Evolutionary conservation across 495 filamentous ascomycete species (phyloP).

Genomic region (Aspergillus sparsus): DNA sequence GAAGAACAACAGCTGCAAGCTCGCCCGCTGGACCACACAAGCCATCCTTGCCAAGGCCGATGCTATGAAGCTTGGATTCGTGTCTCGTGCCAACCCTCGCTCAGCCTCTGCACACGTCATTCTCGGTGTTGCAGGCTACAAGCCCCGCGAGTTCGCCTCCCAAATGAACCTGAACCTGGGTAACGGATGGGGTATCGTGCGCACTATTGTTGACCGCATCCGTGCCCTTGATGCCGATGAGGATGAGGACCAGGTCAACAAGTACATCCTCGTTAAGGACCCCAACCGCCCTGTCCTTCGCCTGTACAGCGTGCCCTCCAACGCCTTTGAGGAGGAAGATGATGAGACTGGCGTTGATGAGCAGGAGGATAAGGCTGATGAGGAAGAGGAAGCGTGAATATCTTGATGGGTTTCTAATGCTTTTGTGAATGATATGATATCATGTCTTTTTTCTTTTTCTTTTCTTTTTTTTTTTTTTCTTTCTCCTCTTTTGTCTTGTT

Average conservation of each 20-base stretch:
- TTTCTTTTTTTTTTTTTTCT: constrained; percentile 17
- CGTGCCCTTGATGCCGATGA: constrained; percentile 63
- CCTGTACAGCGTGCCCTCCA: constrained; percentile 84
- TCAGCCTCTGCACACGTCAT: constrained; percentile 86
- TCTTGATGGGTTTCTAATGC: constrained; percentile 15
- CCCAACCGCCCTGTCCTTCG: constrained; percentile 93
- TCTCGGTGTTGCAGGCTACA: constrained; percentile 94
- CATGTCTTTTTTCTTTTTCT: constrained; percentile 13
- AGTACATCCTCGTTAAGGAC: constrained; percentile 77
- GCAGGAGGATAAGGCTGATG: constrained; percentile 34
- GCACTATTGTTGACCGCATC: constrained; percentile 91
- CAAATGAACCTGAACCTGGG: constrained; percentile 97
- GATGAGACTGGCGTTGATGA: constrained; percentile 50
- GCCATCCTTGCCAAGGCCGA: constrained; percentile 93
- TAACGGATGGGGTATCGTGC: constrained; percentile 99
- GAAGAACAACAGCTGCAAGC: constrained; percentile 99
- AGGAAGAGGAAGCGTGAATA: constrained; percentile 41
- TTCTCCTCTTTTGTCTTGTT: background rate
- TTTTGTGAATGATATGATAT: constrained; percentile 23
- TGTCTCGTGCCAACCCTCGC: constrained; percentile 90
- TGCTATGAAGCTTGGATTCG: constrained; percentile 98
- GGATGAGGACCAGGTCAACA: constrained; percentile 63
- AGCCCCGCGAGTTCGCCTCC: constrained; percentile 91
- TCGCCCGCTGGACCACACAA: constrained; percentile 95
- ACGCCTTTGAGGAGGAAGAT: constrained; percentile 83